Evolutionary conservation across 2,329 filamentous ascomycete genomes (phyloP).

Genomic region (Pseudogymnoascus pannorum): DNA sequence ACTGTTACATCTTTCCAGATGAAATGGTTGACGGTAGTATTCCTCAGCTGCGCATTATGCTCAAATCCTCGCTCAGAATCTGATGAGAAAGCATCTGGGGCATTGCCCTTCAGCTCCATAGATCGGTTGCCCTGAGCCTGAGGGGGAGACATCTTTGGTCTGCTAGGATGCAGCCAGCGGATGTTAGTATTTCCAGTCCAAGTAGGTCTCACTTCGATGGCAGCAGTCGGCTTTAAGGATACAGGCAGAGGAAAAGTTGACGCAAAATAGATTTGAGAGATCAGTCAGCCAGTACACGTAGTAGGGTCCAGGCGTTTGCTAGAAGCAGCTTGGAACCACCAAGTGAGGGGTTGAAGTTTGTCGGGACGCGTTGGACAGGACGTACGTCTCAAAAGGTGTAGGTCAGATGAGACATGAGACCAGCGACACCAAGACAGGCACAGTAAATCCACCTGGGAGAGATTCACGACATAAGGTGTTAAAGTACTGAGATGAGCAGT

Average conservation of each 20-base stretch:
- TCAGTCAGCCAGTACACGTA: not conserved
- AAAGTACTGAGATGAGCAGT: not conserved
- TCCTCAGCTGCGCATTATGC: constrained; percentile 42
- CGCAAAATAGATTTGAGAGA: not conserved
- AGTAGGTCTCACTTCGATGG: not conserved
- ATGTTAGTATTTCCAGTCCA: not conserved
- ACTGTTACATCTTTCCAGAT: constrained; percentile 62
- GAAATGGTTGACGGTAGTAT: constrained; percentile 58
- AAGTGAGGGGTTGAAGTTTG: not conserved
- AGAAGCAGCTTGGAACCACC: not conserved
- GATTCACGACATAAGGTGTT: not conserved
- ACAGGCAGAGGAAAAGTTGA: not conserved
- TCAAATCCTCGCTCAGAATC: not conserved
- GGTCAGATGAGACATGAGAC: not conserved
- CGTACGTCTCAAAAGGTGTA: not conserved
- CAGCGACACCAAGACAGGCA: not conserved
- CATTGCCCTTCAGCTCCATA: not conserved
- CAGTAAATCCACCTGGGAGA: not conserved
- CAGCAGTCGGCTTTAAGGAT: not conserved
- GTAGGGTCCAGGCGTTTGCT: not conserved
- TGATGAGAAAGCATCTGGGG: not conserved
- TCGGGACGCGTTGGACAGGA: not conserved
- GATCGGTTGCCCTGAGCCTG: not conserved
- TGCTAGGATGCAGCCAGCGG: not conserved
- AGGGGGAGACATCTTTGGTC: not conserved